Evolutionary conservation across 208 protist genomes (phyloP).

Genomic region (Phytomonas sp.): DNA sequence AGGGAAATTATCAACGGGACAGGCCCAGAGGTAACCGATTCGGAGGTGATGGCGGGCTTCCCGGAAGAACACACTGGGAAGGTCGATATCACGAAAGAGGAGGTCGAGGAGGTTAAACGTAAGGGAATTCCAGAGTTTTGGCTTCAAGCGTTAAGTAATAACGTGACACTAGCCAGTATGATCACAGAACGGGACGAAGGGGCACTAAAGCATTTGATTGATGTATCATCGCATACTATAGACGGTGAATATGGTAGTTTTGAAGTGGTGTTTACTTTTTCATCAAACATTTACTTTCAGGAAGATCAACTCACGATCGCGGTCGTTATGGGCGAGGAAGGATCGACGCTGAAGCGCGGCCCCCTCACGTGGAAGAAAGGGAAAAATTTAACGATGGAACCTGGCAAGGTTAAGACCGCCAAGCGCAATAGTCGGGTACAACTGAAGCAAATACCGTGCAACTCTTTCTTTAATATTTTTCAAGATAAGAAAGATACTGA

Average conservation of each 20-base stretch:
- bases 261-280: slow-evolving; percentile 71
- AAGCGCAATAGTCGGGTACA: slow-evolving; percentile 34
- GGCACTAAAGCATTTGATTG: slow-evolving; percentile 54
- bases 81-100: slow-evolving; percentile 30
- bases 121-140: slow-evolving; percentile 60
- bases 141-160: slow-evolving; percentile 60
- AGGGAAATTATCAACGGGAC: slow-evolving; percentile 69
- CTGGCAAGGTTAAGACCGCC: not conserved
- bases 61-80: slow-evolving; percentile 45
- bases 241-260: slow-evolving; percentile 59
- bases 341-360: slow-evolving; percentile 33
- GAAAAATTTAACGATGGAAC: slow-evolving; percentile 64
- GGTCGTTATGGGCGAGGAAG: slow-evolving; percentile 33
- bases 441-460: slow-evolving; percentile 11
- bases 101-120: slow-evolving; percentile 7
- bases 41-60: slow-evolving; percentile 65
- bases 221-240: slow-evolving; percentile 42
- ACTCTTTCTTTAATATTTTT: slow-evolving; percentile 84
- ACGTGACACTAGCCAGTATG: slow-evolving; percentile 48
- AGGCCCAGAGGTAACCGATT: slow-evolving; percentile 36
- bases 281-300: slow-evolving; percentile 74
- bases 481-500: slow-evolving; percentile 19
- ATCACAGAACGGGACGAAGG: slow-evolving; percentile 74
- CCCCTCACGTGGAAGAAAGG: slow-evolving; percentile 74
- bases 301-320: slow-evolving; percentile 58